Evolutionary conservation across 2,329 filamentous ascomycete species (phyloP).

Genomic region (Daldinia sp.): DNA sequence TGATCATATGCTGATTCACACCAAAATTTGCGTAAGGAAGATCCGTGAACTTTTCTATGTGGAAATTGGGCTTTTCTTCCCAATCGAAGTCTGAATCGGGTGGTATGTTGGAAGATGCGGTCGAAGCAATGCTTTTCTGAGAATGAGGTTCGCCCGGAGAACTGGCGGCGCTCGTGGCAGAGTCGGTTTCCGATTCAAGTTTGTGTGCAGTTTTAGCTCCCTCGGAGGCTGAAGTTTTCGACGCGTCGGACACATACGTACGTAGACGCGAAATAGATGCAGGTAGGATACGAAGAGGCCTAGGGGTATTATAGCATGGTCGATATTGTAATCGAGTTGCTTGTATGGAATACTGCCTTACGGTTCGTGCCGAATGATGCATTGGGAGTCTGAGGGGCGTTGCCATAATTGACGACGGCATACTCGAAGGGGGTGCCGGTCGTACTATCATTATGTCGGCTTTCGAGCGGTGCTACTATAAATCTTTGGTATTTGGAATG

Average conservation of each 20-base stretch:
- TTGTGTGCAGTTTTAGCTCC: slow-evolving; percentile 33
- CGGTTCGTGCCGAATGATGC: slow-evolving; percentile 5
- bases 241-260: slow-evolving; percentile 33
- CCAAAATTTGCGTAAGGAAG: slow-evolving; percentile 84
- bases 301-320: slow-evolving; percentile 7
- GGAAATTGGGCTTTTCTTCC: slow-evolving; percentile 77
- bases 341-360: slow-evolving; percentile 32
- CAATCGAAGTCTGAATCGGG: slow-evolving; percentile 59
- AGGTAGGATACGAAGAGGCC: slow-evolving; percentile 10
- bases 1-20: slow-evolving; percentile 94
- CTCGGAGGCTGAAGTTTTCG: slow-evolving; percentile 27
- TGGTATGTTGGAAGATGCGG: slow-evolving; percentile 33
- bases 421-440: slow-evolving; percentile 24
- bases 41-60: slow-evolving; percentile 77
- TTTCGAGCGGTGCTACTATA: slow-evolving; percentile 4
- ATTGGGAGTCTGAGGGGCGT: slow-evolving; percentile 7
- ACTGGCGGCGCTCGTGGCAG: slow-evolving; percentile 38
- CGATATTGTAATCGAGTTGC: slow-evolving; percentile 16
- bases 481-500: not conserved
- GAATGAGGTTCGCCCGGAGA: slow-evolving; percentile 41
- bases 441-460: slow-evolving; percentile 35
- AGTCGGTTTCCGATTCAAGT: slow-evolving; percentile 41
- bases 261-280: slow-evolving; percentile 17
- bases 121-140: slow-evolving; percentile 32
- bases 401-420: slow-evolving; percentile 6